These are phyloP conservation scores for Carnegiea gigantea DNA, from an alignment of 179 eudicot genomes.

Conservation along the genomic window DNA sequence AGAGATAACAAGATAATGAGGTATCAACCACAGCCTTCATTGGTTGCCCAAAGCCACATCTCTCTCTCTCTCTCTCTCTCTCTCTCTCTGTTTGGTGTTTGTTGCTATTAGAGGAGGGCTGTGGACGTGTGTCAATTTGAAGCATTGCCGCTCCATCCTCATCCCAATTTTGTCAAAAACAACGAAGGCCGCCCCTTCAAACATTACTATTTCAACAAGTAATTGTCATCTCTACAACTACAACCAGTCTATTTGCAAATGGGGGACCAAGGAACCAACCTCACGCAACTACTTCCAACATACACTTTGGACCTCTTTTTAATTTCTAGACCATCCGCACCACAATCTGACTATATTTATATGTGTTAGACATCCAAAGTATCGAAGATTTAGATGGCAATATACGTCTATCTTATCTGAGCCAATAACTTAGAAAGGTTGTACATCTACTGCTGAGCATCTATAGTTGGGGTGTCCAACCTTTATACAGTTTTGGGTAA, in stretches of 20 bases:
- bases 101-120: slow-evolving; percentile 12
- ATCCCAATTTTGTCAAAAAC: slow-evolving; percentile 5
- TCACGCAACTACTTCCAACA: slow-evolving; percentile 3
- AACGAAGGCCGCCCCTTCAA: not conserved
- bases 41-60: slow-evolving; percentile 36
- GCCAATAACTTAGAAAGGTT: no score
- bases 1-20: slow-evolving; percentile 69
- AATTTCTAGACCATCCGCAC: not conserved
- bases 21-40: slow-evolving; percentile 56
- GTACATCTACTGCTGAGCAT: no score
- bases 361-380: not conserved
- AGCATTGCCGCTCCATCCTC: slow-evolving; percentile 19
- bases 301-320: not conserved
- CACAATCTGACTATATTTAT: not conserved
- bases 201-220: not conserved
- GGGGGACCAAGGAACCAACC: slow-evolving; percentile 5
- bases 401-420: no score
- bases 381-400: no score
- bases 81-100: not conserved
- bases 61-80: not conserved
- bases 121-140: slow-evolving; percentile 29
- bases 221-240: not conserved
- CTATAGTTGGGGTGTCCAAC: no score
- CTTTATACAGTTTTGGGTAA: no score
- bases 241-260: not conserved